Base-by-base conservation (phyloP, 2,329 filamentous ascomycete species). In the Exophiala sp. region DNA sequence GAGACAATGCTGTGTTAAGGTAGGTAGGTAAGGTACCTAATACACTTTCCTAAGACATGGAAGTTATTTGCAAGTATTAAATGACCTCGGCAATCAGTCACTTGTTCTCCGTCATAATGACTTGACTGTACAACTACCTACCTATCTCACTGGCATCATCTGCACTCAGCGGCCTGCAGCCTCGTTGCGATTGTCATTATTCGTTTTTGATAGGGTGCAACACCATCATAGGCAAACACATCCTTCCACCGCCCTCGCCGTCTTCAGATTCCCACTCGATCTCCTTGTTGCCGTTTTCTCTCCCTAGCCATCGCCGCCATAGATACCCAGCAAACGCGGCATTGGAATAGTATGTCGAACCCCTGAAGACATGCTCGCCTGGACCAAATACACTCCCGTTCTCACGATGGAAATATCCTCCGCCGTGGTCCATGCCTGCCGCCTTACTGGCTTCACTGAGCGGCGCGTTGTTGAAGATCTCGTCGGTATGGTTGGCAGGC, bases 301-400 rank as follows among this genome's bases (percentile, higher is more conserved):
- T 45, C 4, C 77, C 77, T 32, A 80, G 60, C 77, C 77, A 80
- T 7, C 77, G 59, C 61, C 73, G 73, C 73, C 75, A 80, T 24
- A 80, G 53, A 59, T 78, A 78, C 3, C 72, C 71, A 9, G 73
- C 70, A 53, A 75, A 74, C 0, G 71, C 74, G 1, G 74, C 73
- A 52, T 78, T 67, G 47, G 76, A 77, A 58, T 78, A 78, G 72
- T 75, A 78, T 2, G 68, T 77, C 8, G 70, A 72, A 1, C 75
- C 75, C 0, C 70, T 57, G 59, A 78, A 78, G 47, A 77, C 77
- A 55, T 77, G 73, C 62, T 78, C 74, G 1, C 73, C 61, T 50
- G 76, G 74, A 21, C 77, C 75, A 58, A 77, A 78, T 5, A 77
- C 71, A 14, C 63, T 69, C 2, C 71, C 66, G 43, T 62, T 54